Evolutionary conservation across 139 green algal genomes (phyloP), one percentile per base, ranked within the genome.

Genomic region (Dunaliella sp.): DNA sequence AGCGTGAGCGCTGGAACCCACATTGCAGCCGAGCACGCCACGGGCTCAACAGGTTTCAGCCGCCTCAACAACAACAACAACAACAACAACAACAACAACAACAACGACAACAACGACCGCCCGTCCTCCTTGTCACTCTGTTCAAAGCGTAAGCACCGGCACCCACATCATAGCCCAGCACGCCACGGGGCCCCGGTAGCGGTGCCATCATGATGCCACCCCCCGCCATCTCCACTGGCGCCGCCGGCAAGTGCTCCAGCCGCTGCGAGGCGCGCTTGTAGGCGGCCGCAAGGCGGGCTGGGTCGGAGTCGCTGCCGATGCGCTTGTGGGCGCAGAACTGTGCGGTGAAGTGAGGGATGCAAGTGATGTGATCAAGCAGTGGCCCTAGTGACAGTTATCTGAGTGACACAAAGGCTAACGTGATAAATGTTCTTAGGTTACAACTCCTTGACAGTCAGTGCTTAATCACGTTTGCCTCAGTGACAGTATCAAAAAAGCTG

Each of bases 141-240:
- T n/a, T n/a, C n/a, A n/a, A n/a, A n/a, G n/a, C n/a, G n/a, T n/a
- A n/a, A n/a, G n/a, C n/a, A n/a, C n/a, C 2, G 16, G 16, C 35
- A 83, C 78, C 32, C 78, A 83, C 78, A 28, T 83, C 78, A 28
- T 38, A 83, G 34, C 78, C 78, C 2, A 38, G 78, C 78, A 83
- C 78, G 78, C 78, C 78, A 2, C 78, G 78, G 3, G 78, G 78
- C 34, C 78, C 78, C 21, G 78, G 78, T 36, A 83, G 78, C 78
- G 35, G 35, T 26, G 38, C 78, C 78, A 83, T 31, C 78, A 83
- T 22, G 32, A 37, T 35, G 35, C 35, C 26, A 1, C 35, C 78
- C 22, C 21, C 3, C 31, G 22, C 78, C 36, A 36, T 83, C 24
- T 32, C 28, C 21, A 83, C 35, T 1, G 38, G 32, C 2, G 78